Base-by-base conservation (phyloP, 2,329 filamentous ascomycete species). In the Sporothrix inflata region DNA sequence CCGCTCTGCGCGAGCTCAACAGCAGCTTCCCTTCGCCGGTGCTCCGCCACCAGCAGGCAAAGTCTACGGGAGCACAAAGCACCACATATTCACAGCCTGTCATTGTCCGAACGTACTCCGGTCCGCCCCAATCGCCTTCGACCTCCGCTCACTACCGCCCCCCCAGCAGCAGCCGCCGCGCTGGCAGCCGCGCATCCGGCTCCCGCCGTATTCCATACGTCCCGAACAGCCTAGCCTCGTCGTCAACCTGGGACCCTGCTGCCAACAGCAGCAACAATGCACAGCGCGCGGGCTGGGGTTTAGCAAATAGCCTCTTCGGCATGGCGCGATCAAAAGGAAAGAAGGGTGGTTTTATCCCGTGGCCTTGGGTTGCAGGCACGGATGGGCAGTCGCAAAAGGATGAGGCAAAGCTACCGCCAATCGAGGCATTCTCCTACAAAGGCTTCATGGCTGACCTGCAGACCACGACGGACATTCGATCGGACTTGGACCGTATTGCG, bases 11-110 rank as follows among this genome's bases (percentile, higher is more conserved):
- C 71, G 86, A 89, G 78, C 82, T 90, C 73, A 90, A 88, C 79
- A 84, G 81, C 77, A 85, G 85, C 75, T 88, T 87, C 72, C 86
- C 87, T 6, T 87, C 85, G 8, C 76, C 76, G 1, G 76, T 78
- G 42, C 76, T 76, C 68, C 84, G 85, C 60, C 87, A 87, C 77
- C 85, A 84, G 74, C 88, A 87, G 82, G 82, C 86, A 73, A 87
- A 88, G 78, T 87, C 86, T 30, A 85, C 85, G 14, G 85, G 86
- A 12, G 84, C 88, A 21, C 83, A 86, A 76, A 88, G 81, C 79
- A 87, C 83, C 75, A 90, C 88, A 51, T 89, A 88, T 77, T 89
- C 87, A 3, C 88, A 90, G 74, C 89, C 89, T n/a, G 88, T 91
- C 72, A 86, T 91, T 51, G 89, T 91, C 30, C 85, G 88, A 72